Evolutionary conservation across 2,329 filamentous ascomycete species (phyloP).

Genomic region (Trichoderma arundinaceum): DNA sequence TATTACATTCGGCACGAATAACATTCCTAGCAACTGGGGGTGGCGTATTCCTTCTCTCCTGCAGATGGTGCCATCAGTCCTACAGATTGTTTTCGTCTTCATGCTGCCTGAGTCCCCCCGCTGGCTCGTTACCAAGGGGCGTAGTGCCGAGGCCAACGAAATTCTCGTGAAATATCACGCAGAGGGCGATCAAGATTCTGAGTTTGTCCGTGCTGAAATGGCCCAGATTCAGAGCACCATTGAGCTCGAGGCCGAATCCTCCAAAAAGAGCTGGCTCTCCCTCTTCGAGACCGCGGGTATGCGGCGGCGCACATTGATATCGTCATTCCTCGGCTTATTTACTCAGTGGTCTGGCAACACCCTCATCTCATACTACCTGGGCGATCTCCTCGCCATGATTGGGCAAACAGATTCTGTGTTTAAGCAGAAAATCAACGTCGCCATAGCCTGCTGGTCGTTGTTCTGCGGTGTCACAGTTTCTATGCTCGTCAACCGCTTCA

Average conservation of each 20-base stretch:
- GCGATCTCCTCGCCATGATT: constrained; percentile 17
- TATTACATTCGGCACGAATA: constrained; percentile 19
- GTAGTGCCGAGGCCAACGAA: constrained; percentile 11
- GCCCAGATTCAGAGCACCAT: constrained; percentile 16
- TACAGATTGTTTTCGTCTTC: constrained; percentile 24
- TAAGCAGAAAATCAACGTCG: constrained; percentile 24
- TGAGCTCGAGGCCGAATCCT: background rate
- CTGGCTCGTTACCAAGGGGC: constrained; percentile 28
- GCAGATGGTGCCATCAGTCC: constrained; percentile 24
- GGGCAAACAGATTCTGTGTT: constrained; percentile 16
- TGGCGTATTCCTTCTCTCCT: constrained; percentile 29
- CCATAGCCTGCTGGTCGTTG: constrained; percentile 18
- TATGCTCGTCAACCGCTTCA: constrained; percentile 18
- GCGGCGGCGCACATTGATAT: constrained; percentile 11
- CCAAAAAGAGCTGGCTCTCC: constrained; percentile 15
- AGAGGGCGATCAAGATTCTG: constrained; percentile 20
- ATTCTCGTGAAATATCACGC: constrained; percentile 27
- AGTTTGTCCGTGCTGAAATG: constrained; percentile 27
- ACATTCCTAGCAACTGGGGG: constrained; percentile 11
- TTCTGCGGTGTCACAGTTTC: background rate
- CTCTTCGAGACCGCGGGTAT: constrained; percentile 4
- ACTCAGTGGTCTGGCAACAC: constrained; percentile 22
- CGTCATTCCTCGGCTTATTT: constrained; percentile 12
- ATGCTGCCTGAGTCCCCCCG: constrained; percentile 26
- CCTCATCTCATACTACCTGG: constrained; percentile 19